Conservation (phyloP, 2,329 filamentous ascomycete genomes). For the Epichloe sp. region DNA sequence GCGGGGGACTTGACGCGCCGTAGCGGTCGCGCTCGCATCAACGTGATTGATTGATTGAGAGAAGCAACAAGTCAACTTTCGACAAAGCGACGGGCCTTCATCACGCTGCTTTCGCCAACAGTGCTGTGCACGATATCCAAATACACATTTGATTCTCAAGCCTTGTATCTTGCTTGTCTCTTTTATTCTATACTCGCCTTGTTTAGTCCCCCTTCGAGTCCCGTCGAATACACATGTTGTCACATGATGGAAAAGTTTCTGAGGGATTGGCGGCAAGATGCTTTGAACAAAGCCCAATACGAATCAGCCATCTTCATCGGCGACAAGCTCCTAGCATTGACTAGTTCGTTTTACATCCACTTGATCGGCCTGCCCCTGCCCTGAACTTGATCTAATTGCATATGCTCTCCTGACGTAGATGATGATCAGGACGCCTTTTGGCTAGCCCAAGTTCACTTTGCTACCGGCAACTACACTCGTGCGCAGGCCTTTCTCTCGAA, state of each 20-base stretch:
- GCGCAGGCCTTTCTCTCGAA: conserved; percentile 76
- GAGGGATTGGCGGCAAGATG: conserved; percentile 88
- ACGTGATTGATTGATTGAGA: neutral
- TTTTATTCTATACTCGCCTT: neutral
- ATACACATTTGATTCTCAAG: too few species aligned
- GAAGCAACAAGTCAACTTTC: neutral
- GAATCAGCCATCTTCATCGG: conserved; percentile 94
- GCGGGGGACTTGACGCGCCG: neutral
- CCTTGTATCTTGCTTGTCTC: neutral
- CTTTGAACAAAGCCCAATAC: conserved; percentile 89
- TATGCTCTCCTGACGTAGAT: conserved; percentile 36
- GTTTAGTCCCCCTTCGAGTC: neutral
- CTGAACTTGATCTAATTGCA: neutral
- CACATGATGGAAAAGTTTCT: conserved; percentile 79
- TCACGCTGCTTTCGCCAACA: neutral
- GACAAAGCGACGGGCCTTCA: neutral
- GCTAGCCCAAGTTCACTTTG: conserved; percentile 97
- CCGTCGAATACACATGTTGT: neutral
- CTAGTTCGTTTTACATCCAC: conserved; percentile 47
- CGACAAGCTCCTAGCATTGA: conserved; percentile 90
- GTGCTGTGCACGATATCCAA: neutral
- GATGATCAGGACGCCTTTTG: conserved; percentile 86
- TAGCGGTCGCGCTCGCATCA: neutral
- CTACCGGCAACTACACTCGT: conserved; percentile 85
- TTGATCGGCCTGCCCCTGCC: neutral